Conservation (phyloP, 1,284 basidiomycete genomes). For the Cryptococcus jaspeensis region DNA sequence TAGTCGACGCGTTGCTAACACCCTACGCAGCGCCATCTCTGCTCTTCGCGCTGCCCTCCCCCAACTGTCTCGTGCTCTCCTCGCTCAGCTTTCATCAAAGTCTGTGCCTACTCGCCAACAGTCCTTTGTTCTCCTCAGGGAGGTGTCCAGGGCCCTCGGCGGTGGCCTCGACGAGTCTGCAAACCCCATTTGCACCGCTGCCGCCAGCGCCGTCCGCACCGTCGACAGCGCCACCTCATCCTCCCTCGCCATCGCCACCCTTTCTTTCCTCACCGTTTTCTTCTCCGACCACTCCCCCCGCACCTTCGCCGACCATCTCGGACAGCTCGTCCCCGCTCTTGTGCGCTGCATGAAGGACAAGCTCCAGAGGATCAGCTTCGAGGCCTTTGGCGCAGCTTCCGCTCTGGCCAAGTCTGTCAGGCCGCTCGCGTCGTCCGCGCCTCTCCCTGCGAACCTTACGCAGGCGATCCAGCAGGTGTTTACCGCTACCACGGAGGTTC, state of each 20-base stretch:
- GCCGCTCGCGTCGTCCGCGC: conserved; percentile 38
- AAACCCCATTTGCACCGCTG: conserved; percentile 53
- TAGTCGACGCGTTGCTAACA: neutral
- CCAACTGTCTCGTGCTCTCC: conserved; percentile 71
- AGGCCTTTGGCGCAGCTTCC: conserved; percentile 65
- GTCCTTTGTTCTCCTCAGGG: conserved; percentile 74
- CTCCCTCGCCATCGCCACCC: conserved; percentile 70
- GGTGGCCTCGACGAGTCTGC: conserved; percentile 77
- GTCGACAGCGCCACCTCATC: conserved; percentile 67
- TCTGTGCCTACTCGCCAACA: conserved; percentile 80
- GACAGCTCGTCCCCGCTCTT: conserved; percentile 68
- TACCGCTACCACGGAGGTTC: conserved; percentile 65
- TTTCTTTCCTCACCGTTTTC: conserved; percentile 81
- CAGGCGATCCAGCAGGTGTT: conserved; percentile 69
- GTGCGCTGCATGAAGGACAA: conserved; percentile 64
- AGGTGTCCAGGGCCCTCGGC: conserved; percentile 74
- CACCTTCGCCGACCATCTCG: conserved; percentile 63
- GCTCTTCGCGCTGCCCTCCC: conserved; percentile 69
- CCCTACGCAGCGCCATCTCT: conserved; percentile 10
- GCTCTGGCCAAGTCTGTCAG: conserved; percentile 54
- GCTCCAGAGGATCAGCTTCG: conserved; percentile 59
- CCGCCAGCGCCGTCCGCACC: conserved; percentile 40
- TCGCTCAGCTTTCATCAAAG: conserved; percentile 82
- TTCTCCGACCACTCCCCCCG: conserved; percentile 74
- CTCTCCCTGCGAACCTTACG: conserved; percentile 34